phyloP scores from a whole-genome alignment of 495 filamentous ascomycete species.

The Xylaria palmicola region DNA sequence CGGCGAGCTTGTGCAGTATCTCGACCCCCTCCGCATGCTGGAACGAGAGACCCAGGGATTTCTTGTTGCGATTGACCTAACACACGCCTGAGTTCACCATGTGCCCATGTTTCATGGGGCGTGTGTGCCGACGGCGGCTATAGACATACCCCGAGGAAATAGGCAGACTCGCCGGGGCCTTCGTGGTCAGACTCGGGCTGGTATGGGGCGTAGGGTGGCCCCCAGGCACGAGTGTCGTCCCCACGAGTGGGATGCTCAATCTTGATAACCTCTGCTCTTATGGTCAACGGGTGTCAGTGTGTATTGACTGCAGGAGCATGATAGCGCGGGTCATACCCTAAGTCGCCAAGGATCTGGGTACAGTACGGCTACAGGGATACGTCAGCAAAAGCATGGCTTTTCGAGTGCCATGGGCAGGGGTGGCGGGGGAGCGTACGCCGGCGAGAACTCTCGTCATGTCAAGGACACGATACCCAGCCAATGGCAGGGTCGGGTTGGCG shows the following conservation, averaged over 20 bases:
- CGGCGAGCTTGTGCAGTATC: conserved; percentile 80
- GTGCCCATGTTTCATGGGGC: not conserved
- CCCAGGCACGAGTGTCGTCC: conserved; percentile 96
- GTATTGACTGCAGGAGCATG: conserved; percentile 17
- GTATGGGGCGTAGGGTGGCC: conserved; percentile 87
- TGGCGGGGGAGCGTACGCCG: conserved; percentile 67
- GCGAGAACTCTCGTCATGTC: conserved; percentile 97
- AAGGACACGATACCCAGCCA: conserved; percentile 82
- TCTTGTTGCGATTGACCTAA: conserved; percentile 95
- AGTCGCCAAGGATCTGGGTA: conserved; percentile 93
- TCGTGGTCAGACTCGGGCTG: conserved; percentile 54
- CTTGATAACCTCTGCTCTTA: conserved; percentile 93
- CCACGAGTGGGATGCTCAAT: conserved; percentile 89
- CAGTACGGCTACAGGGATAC: conserved; percentile 74
- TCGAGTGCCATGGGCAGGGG: conserved; percentile 11
- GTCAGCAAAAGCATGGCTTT: not conserved
- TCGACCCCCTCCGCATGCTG: conserved; percentile 77
- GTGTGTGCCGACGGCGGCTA: not conserved
- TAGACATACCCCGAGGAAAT: conserved; percentile 76
- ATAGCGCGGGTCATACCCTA: conserved; percentile 66
- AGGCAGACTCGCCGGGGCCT: conserved; percentile 89
- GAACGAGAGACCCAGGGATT: conserved; percentile 88
- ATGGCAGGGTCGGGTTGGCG: conserved; percentile 47
- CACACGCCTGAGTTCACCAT: conserved; percentile 9
- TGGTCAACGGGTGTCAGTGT: conserved; percentile 28